Base-by-base conservation (phyloP, 768 basidiomycete genomes). In the Panus rudis region DNA sequence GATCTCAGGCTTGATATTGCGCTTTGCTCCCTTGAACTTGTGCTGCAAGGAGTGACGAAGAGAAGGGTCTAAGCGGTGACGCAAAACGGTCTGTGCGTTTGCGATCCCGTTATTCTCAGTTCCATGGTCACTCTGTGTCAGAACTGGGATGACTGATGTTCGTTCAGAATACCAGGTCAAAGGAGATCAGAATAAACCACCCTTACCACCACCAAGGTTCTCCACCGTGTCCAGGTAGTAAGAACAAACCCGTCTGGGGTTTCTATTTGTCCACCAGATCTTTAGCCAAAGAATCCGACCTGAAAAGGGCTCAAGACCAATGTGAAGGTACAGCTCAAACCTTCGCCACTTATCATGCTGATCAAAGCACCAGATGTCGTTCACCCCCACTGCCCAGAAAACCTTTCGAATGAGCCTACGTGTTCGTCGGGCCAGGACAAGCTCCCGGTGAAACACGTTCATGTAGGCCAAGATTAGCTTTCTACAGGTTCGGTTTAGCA, bases 101-200 rank as follows among this genome's bases (percentile, higher is more conserved):
- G 72, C 75, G 21, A 73, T 57, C 0, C 65, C 60, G 46, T 62
- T 61, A 42, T 75, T 76, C 41, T 73, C 69, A 0, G 54, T 37
- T 0, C 71, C 72, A 1, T 54, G 63, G 49, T 75, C 70, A 41
- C 68, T 71, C 44, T 70, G 70, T 0, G 70, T 70, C 0, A 68
- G 31, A 17, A 45, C 40, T 19, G 33, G 21, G 33, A 43, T 44
- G 25, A 37, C 25, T 23, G 26, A n/a, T 1, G 30, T n/a, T n/a
- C n/a, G n/a, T n/a, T n/a, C n/a, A n/a, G n/a, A n/a, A n/a, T n/a
- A n/a, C 17, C 19, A n/a, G 8, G 14, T 26, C 26, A 13, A 1
- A 23, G 16, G 23, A 10, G 4, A 28, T 42, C 11, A 4, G 2
- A 7, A 17, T 19, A 28, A 43, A 14, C 19, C 3, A 14, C 27